A percentile compares a stretch with the other conserved stretches of the same genome.
phyloP scores from a whole-genome alignment of 2,329 filamentous ascomycete species.

The Knufia fluminis region DNA sequence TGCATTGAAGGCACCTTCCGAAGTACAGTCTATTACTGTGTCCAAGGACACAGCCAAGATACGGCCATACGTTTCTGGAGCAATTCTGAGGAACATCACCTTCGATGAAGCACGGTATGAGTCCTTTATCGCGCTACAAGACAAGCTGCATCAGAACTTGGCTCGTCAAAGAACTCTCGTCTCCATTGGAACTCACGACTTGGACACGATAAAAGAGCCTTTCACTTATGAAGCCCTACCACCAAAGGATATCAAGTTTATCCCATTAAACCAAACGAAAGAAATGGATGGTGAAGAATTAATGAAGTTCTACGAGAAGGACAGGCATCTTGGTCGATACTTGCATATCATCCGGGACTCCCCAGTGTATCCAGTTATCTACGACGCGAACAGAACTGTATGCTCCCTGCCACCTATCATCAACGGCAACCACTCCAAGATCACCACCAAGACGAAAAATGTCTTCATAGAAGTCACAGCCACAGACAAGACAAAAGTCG shows the following conservation, averaged over 20 bases:
- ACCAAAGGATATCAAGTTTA: slow-evolving; percentile 87
- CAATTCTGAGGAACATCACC: slow-evolving; percentile 79
- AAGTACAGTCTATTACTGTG: slow-evolving; percentile 70
- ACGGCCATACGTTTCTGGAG: slow-evolving; percentile 78
- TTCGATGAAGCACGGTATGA: slow-evolving; percentile 89
- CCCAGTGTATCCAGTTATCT: slow-evolving; percentile 90
- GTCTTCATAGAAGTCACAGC: slow-evolving; percentile 97
- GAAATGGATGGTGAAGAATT: slow-evolving; percentile 79
- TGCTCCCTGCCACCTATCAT: slow-evolving; percentile 96
- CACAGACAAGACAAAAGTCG: slow-evolving; percentile 89
- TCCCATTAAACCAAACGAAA: slow-evolving; percentile 81
- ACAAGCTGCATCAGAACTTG: slow-evolving; percentile 95
- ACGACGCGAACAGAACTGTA: slow-evolving; percentile 75
- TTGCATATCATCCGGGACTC: slow-evolving; percentile 91
- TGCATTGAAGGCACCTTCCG: slow-evolving; percentile 60
- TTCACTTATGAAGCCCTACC: slow-evolving; percentile 92
- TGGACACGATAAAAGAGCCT: slow-evolving; percentile 85
- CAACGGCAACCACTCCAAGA: slow-evolving; percentile 95
- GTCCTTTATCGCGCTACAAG: slow-evolving; percentile 94
- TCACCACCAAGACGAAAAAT: slow-evolving; percentile 80
- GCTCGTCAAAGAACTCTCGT: slow-evolving; percentile 87
- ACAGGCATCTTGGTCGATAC: slow-evolving; percentile 82
- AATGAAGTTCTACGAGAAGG: slow-evolving; percentile 90
- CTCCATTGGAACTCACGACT: slow-evolving; percentile 94
- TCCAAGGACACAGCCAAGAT: slow-evolving; percentile 66